These are phyloP conservation scores for Naganishia liquefaciens DNA, from an alignment of 1,284 basidiomycete genomes.

Conservation along the genomic window DNA sequence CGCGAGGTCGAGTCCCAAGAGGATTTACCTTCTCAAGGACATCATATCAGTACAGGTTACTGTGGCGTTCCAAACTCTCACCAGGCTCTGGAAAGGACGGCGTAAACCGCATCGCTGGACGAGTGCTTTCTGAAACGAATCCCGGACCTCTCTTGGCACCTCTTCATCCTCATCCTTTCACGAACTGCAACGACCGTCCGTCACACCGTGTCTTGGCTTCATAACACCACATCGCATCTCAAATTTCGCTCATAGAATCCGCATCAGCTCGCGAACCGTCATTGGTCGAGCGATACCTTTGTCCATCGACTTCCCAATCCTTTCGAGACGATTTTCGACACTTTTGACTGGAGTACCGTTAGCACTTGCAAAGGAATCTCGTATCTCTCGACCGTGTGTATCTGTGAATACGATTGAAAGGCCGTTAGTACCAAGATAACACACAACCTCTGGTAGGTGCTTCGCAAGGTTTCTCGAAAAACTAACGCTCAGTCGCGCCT, in stretches of 20 bases:
- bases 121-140: neutral
- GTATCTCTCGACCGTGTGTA: too few species aligned
- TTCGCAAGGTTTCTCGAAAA: too few species aligned
- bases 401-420: too few species aligned
- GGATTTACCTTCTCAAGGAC: neutral
- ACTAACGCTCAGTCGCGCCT: too few species aligned
- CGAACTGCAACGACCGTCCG: conserved; percentile 10
- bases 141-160: neutral
- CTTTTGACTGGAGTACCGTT: too few species aligned
- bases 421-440: too few species aligned
- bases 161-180: conserved; percentile 2
- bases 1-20: too few species aligned
- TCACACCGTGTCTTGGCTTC: conserved; percentile 11
- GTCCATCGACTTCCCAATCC: too few species aligned
- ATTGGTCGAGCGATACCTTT: too few species aligned
- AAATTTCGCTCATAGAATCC: neutral
- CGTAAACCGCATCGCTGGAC: conserved; percentile 16
- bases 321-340: too few species aligned
- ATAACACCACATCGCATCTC: neutral
- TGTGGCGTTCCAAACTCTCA: neutral
- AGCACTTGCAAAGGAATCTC: too few species aligned
- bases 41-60: conserved; percentile 23
- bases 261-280: neutral
- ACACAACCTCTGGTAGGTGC: too few species aligned
- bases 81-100: neutral